These are phyloP conservation scores for Alternaria conjuncta DNA, from an alignment of 2,329 filamentous ascomycete genomes.

Conservation along the genomic window DNA sequence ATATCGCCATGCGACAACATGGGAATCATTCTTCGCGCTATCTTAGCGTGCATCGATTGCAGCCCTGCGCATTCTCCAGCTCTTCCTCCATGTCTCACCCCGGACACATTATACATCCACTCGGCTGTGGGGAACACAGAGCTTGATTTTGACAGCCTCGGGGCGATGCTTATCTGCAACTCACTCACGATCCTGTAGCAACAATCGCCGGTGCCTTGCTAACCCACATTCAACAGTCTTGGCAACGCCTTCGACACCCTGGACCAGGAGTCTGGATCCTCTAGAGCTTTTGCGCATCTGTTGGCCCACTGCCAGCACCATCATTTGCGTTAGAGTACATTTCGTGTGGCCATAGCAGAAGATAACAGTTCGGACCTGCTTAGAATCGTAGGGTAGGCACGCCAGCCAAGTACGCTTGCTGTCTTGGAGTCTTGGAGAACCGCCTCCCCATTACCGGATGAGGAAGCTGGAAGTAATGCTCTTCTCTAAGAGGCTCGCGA, in stretches of 20 bases:
- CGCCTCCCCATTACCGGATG: conserved; percentile 11
- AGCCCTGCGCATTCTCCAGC: not conserved
- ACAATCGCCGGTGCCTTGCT: conserved; percentile 1
- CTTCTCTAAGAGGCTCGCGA: conserved; percentile 1
- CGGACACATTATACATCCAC: not conserved
- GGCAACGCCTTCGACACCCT: conserved; percentile 11
- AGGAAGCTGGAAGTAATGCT: conserved; percentile 17
- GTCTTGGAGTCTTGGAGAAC: conserved; percentile 18
- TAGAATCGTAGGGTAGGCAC: conserved; percentile 19
- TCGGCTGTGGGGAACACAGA: not conserved
- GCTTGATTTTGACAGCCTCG: not conserved
- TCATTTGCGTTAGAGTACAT: conserved; percentile 3
- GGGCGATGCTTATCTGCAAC: not conserved
- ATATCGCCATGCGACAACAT: not conserved
- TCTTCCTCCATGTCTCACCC: not conserved
- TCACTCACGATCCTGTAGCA: not conserved
- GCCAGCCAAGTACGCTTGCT: conserved; percentile 26
- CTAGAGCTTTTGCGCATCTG: not conserved
- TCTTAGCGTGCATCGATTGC: not conserved
- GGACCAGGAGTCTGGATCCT: conserved; percentile 13
- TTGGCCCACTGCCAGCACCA: not conserved
- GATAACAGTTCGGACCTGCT: conserved; percentile 31
- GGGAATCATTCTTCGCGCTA: not conserved
- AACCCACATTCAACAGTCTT: conserved; percentile 2
- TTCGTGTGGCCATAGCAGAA: conserved; percentile 5